Evolutionary conservation across 2,329 filamentous ascomycete species (phyloP).

Genomic region (Fusarium marasasianum): DNA sequence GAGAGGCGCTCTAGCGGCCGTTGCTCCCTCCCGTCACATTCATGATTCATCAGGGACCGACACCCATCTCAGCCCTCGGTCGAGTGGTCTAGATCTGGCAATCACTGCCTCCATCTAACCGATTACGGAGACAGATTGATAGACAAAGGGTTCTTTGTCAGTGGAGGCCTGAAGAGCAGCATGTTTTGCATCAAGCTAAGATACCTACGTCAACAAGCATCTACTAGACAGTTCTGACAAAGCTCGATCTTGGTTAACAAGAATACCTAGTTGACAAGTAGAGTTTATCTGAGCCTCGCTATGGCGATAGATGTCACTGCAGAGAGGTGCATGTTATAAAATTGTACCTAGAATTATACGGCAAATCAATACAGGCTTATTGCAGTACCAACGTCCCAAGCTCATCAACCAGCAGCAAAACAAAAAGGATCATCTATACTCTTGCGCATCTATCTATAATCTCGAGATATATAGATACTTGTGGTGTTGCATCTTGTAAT

Average conservation of each 20-base stretch:
- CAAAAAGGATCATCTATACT: too few species aligned
- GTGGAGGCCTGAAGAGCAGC: background rate
- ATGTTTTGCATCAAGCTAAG: background rate
- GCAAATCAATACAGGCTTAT: too few species aligned
- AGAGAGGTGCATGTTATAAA: background rate
- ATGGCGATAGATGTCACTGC: background rate
- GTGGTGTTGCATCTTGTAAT: background rate
- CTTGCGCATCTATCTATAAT: too few species aligned
- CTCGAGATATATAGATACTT: background rate
- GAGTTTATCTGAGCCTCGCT: background rate
- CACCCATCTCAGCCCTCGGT: background rate
- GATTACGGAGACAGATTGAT: background rate
- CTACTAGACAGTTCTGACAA: background rate
- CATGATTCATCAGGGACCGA: background rate
- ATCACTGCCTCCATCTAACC: background rate
- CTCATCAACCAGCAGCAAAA: too few species aligned
- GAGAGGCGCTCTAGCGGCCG: background rate
- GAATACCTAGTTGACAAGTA: background rate
- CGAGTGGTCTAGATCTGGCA: background rate
- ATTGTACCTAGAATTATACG: too few species aligned
- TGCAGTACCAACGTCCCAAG: too few species aligned
- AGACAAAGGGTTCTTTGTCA: background rate
- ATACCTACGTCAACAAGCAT: background rate
- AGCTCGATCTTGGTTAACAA: background rate
- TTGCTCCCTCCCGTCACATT: background rate